phyloP scores from a whole-genome alignment of 2,329 filamentous ascomycete genomes.

The Ceratocystis huliohia region DNA sequence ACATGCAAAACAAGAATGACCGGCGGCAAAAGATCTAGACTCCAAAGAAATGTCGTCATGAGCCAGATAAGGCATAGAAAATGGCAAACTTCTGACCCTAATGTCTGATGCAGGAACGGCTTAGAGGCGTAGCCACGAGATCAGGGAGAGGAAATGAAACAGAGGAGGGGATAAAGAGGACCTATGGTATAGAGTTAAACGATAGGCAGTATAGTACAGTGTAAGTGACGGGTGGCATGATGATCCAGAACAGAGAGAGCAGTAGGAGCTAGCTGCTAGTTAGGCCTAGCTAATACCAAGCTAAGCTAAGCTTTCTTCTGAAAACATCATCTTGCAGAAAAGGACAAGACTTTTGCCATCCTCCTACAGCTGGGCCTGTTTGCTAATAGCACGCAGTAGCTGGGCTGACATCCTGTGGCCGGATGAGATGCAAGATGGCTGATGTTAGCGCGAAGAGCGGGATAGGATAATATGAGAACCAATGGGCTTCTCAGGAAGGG shows the following conservation, averaged over 20 bases:
- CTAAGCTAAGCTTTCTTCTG: background rate
- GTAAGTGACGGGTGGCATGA: background rate
- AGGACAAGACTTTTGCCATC: background rate
- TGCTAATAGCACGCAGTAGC: background rate
- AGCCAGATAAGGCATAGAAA: background rate
- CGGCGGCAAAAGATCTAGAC: conserved; percentile 1
- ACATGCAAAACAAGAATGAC: background rate
- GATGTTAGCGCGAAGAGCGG: background rate
- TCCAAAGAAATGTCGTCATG: background rate
- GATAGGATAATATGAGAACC: background rate
- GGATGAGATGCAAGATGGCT: background rate
- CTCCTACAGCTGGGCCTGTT: background rate
- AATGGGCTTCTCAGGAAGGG: background rate
- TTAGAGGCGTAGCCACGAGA: background rate
- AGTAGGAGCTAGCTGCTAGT: background rate
- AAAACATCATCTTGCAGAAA: background rate
- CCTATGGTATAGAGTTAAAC: too few species aligned
- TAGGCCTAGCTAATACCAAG: too few species aligned
- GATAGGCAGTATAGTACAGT: too few species aligned
- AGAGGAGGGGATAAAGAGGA: background rate
- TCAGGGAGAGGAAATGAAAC: background rate
- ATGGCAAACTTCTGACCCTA: background rate
- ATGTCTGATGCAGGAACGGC: background rate
- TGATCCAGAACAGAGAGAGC: background rate
- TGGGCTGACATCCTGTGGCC: background rate